These are phyloP conservation scores for Metschnikowia borealis DNA, from an alignment of 805 yeast species.

Conservation along the genomic window DNA sequence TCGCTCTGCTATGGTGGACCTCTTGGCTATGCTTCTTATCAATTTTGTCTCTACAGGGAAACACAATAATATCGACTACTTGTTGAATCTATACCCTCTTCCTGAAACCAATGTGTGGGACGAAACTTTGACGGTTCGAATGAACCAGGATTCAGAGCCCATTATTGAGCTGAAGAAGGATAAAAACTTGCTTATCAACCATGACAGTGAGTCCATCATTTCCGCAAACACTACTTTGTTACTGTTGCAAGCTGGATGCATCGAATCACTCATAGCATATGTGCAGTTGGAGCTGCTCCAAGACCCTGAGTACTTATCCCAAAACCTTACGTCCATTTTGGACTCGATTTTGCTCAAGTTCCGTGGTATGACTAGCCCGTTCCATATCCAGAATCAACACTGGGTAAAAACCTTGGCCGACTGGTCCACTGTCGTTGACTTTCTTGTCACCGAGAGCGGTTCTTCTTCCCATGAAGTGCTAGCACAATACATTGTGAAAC, in stretches of 20 bases:
- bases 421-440: constrained; percentile 28
- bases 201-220: constrained; percentile 28
- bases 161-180: constrained; percentile 18
- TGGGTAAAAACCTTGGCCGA: constrained; percentile 31
- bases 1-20: constrained; percentile 34
- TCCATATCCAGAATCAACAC: constrained; percentile 29
- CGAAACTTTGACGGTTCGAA: constrained; percentile 15
- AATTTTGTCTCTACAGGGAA: constrained; percentile 39
- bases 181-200: constrained; percentile 19
- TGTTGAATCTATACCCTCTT: constrained; percentile 28
- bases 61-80: constrained; percentile 32
- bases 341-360: constrained; percentile 31
- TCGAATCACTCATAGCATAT: constrained; percentile 33
- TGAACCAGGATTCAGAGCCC: constrained; percentile 21
- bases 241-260: constrained; percentile 28
- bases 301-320: constrained; percentile 32
- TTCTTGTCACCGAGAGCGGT: constrained; percentile 35
- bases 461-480: constrained; percentile 35
- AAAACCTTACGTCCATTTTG: constrained; percentile 24
- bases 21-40: constrained; percentile 30
- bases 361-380: constrained; percentile 17
- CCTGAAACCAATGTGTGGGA: constrained; percentile 33
- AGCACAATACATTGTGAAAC: constrained; percentile 26
- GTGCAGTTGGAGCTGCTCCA: constrained; percentile 40
- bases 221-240: constrained; percentile 17